Evolutionary conservation across 768 basidiomycete genomes (phyloP), one percentile per base, ranked within the genome.

Genomic region (Lentinula boryana): DNA sequence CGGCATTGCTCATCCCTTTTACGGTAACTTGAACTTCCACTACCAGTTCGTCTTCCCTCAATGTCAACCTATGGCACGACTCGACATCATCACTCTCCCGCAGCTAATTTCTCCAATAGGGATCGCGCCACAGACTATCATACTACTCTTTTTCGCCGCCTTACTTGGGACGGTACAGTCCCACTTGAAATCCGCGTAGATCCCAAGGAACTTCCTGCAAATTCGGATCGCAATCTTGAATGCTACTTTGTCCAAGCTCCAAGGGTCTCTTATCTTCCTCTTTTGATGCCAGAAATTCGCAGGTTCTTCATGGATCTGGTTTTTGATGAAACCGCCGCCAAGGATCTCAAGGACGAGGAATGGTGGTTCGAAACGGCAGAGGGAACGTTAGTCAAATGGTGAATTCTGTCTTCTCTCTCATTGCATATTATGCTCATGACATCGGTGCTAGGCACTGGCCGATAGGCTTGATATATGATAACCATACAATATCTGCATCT

Each of bases 291-390:
- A 3, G 93, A 97, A 68, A 84, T 99, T 61, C 84, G 88, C 61
- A 83, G 87, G 66, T 93, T 93, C 73, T 80, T 98, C 63, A 87
- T 91, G 78, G 92, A 97, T 64, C 86, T 98, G 58, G 91, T 95
- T 12, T 88, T 98, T 68, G 93, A 97, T 69, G 94, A 96, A 67
- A 80, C 84, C 38, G 87, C 88, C 33, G 85, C 86, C 4, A 87
- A 86, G 62, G 67, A 79, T 9, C 74, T 95, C 62, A 90, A 89
- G 68, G 92, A 95, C 65, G 90, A 92, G 60, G 91, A 95, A 56
- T 94, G 96, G 91, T 98, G 96, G 97, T 97, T 99, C 71, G 94
- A 97, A 74, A 89, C 87, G 63, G 89, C 91, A 57, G 89, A 86
- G 65, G 91, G 92, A 33, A 83, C 80, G 5, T 69, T 91, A 53